phyloP scores from a whole-genome alignment of 176 grass and related monocot genomes.

The Avena sativa region DNA sequence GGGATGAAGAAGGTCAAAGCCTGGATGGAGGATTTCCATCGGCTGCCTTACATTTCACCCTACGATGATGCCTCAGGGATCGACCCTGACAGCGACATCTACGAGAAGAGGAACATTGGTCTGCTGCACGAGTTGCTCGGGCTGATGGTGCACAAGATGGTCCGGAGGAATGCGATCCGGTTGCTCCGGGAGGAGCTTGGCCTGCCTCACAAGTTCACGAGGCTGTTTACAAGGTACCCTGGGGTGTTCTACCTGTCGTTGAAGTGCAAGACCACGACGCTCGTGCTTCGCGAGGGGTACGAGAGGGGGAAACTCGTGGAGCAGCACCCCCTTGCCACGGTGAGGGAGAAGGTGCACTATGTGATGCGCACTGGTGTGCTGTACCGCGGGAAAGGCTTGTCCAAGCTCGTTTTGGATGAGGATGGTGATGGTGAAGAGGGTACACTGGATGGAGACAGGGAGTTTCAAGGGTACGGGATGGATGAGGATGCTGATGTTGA shows the following conservation, averaged over 20 bases:
- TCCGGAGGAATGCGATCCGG: conserved; percentile 79
- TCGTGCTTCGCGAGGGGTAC: conserved; percentile 85
- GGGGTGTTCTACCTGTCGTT: conserved; percentile 87
- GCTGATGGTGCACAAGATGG: conserved; percentile 93
- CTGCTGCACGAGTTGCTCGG: conserved; percentile 87
- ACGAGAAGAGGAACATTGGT: conserved; percentile 89
- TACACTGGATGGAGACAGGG: conserved; percentile 46
- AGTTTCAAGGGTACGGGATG: conserved; percentile 41
- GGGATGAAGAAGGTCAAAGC: conserved; percentile 91
- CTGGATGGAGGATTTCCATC: conserved; percentile 96
- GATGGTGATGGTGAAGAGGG: conserved; percentile 47
- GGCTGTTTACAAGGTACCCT: conserved; percentile 84
- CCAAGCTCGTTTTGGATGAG: conserved; percentile 74
- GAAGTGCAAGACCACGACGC: conserved; percentile 87
- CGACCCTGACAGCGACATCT: conserved; percentile 87
- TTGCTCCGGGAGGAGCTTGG: conserved; percentile 78
- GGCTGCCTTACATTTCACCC: conserved; percentile 89
- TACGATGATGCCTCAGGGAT: conserved; percentile 80
- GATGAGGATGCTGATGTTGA: conserved; percentile 70
- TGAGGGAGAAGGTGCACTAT: conserved; percentile 86
- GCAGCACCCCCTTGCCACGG: conserved; percentile 54
- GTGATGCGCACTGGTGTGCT: conserved; percentile 90
- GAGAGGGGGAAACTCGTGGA: conserved; percentile 89
- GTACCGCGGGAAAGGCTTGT: conserved; percentile 71
- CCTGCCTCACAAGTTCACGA: conserved; percentile 85